Evolutionary conservation across 768 basidiomycete species (phyloP).

Genomic region (Amanita rubescens): DNA sequence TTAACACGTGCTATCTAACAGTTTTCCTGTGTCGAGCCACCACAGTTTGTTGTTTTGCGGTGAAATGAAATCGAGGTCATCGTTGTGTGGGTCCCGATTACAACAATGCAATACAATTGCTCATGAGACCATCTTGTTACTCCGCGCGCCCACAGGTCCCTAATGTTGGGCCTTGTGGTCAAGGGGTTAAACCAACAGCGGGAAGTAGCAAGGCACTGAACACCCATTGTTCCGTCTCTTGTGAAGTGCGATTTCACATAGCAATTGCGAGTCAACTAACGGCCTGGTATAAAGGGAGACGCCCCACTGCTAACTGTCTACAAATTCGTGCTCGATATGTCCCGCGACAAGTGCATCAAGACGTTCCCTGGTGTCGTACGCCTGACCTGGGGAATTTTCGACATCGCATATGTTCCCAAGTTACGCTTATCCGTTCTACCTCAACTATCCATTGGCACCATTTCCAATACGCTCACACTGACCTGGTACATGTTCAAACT

Average conservation of each 20-base stretch:
- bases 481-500: slow-evolving; percentile 6
- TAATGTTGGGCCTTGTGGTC: background rate
- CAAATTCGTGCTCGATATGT: background rate
- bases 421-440: slow-evolving; percentile 7
- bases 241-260: background rate
- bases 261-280: background rate
- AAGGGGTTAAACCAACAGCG: background rate
- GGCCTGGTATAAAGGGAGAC: background rate
- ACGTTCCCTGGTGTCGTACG: slow-evolving; percentile 12
- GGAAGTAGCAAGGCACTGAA: background rate
- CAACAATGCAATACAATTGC: background rate
- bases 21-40: too few relatives aligned
- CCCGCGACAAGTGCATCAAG: background rate
- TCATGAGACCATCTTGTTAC: background rate
- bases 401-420: slow-evolving; percentile 23
- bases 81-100: background rate
- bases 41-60: background rate
- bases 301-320: background rate
- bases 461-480: background rate
- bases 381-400: slow-evolving; percentile 29
- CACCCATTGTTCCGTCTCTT: background rate
- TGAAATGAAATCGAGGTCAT: background rate
- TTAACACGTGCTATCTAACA: too few relatives aligned
- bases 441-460: slow-evolving; percentile 4
- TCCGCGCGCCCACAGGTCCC: background rate